Conservation (phyloP, 2,329 filamentous ascomycete genomes). For the Calonectria hawksworthii region DNA sequence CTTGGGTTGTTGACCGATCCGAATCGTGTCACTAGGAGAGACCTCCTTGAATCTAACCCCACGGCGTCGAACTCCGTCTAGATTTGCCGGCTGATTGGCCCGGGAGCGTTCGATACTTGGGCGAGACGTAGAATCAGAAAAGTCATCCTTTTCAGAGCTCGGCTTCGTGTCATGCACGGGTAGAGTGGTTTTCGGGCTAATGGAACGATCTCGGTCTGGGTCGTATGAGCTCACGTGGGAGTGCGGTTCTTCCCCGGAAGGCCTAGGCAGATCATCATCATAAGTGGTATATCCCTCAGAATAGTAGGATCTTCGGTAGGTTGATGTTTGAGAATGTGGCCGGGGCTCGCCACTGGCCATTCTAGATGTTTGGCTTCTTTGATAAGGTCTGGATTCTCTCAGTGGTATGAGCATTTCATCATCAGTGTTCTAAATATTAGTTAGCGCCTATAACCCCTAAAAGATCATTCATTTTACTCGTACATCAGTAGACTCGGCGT, state of each 20-base stretch:
- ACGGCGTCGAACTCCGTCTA: neutral
- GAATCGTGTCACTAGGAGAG: neutral
- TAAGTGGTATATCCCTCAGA: neutral
- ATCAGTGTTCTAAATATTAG: neutral
- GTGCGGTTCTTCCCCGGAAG: neutral
- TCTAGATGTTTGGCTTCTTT: neutral
- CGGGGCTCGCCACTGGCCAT: neutral
- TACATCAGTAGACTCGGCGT: neutral
- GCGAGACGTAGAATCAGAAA: neutral
- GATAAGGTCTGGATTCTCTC: neutral
- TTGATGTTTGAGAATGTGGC: neutral
- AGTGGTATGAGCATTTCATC: neutral
- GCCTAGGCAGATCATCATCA: neutral
- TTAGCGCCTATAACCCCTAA: neutral
- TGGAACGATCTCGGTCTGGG: neutral
- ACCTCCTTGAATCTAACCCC: neutral
- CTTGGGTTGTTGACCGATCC: neutral
- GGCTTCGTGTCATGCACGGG: neutral
- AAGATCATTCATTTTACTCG: neutral
- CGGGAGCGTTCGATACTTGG: neutral
- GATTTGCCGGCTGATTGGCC: neutral
- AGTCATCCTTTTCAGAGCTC: neutral
- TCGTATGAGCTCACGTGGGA: neutral
- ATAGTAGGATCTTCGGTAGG: neutral
- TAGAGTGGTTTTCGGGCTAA: neutral